Evolutionary conservation across 148 eudicot genomes (phyloP).

Genomic region (Rhododendron kiyosumense): DNA sequence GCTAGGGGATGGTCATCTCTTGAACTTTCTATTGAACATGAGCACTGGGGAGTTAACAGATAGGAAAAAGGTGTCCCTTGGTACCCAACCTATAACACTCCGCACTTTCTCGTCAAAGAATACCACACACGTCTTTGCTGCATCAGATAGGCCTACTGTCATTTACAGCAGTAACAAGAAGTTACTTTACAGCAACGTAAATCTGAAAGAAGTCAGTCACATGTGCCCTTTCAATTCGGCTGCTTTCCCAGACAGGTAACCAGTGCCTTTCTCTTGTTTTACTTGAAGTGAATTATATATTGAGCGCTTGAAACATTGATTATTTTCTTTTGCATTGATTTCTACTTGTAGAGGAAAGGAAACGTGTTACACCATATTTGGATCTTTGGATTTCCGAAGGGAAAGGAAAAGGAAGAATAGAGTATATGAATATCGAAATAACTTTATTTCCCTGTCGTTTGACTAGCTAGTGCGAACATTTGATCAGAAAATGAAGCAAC

Average conservation of each 20-base stretch:
- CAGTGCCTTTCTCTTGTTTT: not conserved
- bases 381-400: not conserved
- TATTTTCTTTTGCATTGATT: not conserved
- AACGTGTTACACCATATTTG: not conserved
- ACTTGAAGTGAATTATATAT: not conserved
- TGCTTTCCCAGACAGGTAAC: conserved; percentile 94
- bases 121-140: conserved; percentile 96
- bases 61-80: conserved; percentile 89
- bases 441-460: not conserved
- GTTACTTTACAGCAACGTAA: conserved; percentile 90
- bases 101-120: conserved; percentile 90
- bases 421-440: not conserved
- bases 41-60: conserved; percentile 72
- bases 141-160: conserved; percentile 97
- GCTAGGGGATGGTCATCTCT: conserved; percentile 94
- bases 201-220: conserved; percentile 94
- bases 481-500: not conserved
- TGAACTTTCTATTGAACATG: conserved; percentile 78
- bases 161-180: conserved; percentile 99
- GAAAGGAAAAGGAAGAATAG: not conserved
- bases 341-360: not conserved
- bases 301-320: not conserved
- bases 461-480: not conserved
- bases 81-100: conserved; percentile 90
- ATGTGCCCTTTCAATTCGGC: conserved; percentile 99